These are phyloP conservation scores for Verticillium longisporum DNA, from an alignment of 2,329 filamentous ascomycete genomes.

Conservation along the genomic window DNA sequence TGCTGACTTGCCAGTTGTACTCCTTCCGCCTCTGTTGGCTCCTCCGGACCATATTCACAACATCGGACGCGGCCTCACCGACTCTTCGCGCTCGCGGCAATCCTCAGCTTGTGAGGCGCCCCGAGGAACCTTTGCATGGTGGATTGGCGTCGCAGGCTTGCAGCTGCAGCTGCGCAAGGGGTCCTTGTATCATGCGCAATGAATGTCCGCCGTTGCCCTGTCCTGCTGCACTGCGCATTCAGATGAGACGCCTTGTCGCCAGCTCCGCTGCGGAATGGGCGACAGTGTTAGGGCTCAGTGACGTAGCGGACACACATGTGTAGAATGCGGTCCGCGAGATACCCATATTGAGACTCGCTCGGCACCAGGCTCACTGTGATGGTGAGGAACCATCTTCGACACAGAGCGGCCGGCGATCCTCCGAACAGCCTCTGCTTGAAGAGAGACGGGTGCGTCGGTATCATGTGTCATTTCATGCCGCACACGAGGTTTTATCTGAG, in stretches of 20 bases:
- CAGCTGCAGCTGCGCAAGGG: neutral
- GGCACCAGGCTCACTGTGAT: no score
- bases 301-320: neutral
- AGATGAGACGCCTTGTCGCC: neutral
- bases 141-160: neutral
- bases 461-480: no score
- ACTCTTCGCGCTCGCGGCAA: neutral
- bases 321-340: neutral
- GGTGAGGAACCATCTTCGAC: neutral
- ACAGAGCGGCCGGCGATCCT: no score
- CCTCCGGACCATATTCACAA: neutral
- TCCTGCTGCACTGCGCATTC: neutral
- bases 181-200: neutral
- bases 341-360: neutral
- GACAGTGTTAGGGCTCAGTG: neutral
- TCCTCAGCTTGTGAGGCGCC: neutral
- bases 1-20: neutral
- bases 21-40: neutral
- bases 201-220: neutral
- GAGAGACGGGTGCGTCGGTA: neutral
- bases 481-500: neutral
- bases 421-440: neutral
- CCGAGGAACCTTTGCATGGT: neutral
- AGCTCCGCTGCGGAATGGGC: neutral
- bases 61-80: neutral